phyloP scores from a whole-genome alignment of 2,329 filamentous ascomycete genomes.

The Colletotrichum sp. region DNA sequence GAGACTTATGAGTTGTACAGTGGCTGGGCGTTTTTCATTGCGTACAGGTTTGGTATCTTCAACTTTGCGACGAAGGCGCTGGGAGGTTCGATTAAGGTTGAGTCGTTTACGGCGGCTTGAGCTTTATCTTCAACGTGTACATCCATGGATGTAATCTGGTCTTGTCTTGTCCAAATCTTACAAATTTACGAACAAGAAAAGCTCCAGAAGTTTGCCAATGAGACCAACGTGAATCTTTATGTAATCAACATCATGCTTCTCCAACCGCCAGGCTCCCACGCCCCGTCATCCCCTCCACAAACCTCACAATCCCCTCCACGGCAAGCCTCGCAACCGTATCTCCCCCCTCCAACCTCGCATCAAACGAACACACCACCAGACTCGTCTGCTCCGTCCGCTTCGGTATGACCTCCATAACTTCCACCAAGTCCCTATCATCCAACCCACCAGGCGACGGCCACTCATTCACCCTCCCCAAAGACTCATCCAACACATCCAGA shows the following conservation, averaged over 20 bases:
- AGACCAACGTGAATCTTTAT: too few species aligned
- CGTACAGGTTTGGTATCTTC: conserved; percentile 54
- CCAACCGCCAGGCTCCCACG: rapidly evolving
- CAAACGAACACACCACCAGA: neutral
- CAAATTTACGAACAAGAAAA: too few species aligned
- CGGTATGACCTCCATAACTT: neutral
- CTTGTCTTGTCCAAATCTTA: too few species aligned
- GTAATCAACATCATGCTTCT: neutral
- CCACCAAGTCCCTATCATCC: neutral
- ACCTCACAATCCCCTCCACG: neutral
- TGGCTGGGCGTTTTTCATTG: conserved; percentile 52
- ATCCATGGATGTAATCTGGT: neutral
- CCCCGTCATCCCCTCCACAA: neutral
- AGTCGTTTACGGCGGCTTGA: conserved; percentile 26
- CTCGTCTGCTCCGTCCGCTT: neutral
- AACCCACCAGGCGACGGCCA: neutral
- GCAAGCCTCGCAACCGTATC: neutral
- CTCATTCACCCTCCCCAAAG: neutral
- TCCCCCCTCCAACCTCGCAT: neutral
- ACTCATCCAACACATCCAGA: neutral
- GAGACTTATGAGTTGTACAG: conserved; percentile 38
- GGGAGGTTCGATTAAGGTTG: conserved; percentile 41
- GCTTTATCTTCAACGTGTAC: rapidly evolving
- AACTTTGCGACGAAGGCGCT: conserved; percentile 50
- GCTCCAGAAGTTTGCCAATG: too few species aligned